These are phyloP conservation scores for Adansonia gregorii DNA, from an alignment of 441 rosid genomes.

Conservation along the genomic window DNA sequence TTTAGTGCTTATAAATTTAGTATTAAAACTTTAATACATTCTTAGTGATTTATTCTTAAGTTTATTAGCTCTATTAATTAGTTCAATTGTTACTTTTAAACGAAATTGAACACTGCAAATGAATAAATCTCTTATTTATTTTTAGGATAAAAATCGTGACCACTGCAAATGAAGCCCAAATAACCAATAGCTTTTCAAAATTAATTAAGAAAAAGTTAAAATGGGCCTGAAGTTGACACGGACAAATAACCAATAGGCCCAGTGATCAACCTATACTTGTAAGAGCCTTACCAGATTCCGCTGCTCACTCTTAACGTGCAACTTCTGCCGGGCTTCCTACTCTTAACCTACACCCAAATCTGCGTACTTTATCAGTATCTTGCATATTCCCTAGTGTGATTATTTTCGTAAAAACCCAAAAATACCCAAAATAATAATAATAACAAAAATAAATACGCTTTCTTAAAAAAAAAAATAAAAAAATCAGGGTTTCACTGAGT, in stretches of 20 bases:
- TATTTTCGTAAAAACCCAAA: conserved; percentile 15
- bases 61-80: too few species aligned
- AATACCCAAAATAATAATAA: neutral
- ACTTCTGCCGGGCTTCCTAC: neutral
- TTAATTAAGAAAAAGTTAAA: too few species aligned
- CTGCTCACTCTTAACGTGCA: conserved; percentile 14
- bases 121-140: too few species aligned
- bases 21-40: too few species aligned
- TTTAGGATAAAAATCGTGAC: too few species aligned
- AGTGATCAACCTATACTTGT: neutral
- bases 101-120: too few species aligned
- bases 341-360: conserved; percentile 28
- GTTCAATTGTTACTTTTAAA: too few species aligned
- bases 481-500: conserved; percentile 44
- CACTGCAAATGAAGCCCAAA: too few species aligned
- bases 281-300: neutral
- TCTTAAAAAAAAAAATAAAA: neutral
- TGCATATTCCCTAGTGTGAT: conserved; percentile 18
- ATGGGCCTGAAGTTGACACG: neutral
- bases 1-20: too few species aligned
- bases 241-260: neutral
- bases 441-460: neutral
- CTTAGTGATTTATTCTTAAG: too few species aligned
- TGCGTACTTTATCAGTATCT: conserved; percentile 36
- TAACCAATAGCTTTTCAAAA: neutral